Percentiles rank a stretch among this genome's conserved stretches.
Conservation (phyloP, 176 grass and related monocot genomes). For the Cymbopogon citratus region DNA sequence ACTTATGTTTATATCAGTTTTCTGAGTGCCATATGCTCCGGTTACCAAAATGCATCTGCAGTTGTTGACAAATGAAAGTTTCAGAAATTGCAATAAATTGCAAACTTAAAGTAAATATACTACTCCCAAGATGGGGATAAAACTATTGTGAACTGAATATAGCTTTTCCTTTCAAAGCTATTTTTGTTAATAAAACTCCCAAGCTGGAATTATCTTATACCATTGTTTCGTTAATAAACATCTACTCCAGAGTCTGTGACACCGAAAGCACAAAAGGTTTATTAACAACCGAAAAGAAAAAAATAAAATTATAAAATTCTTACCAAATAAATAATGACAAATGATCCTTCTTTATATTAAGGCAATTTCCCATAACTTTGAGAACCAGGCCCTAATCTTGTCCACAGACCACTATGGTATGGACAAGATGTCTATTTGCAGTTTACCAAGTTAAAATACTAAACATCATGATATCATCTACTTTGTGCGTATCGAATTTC, state of each 20-base stretch:
- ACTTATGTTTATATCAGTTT: conserved; percentile 98
- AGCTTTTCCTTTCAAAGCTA: neutral
- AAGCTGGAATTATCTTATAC: neutral
- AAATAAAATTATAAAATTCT: no score
- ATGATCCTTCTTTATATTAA: neutral
- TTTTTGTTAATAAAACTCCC: neutral
- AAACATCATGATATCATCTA: neutral
- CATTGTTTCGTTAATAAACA: neutral
- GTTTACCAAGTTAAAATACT: neutral
- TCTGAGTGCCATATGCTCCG: conserved; percentile 84
- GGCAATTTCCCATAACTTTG: neutral
- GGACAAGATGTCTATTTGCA: neutral
- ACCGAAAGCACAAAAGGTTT: neutral
- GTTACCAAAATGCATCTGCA: conserved; percentile 93
- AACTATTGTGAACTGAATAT: neutral
- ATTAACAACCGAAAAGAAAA: no score
- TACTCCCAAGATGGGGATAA: neutral
- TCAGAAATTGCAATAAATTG: conserved; percentile 22
- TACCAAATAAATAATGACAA: neutral
- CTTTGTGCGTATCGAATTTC: no score
- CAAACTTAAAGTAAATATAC: conserved; percentile 8
- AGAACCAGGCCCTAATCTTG: neutral
- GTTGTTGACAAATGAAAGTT: conserved; percentile 34
- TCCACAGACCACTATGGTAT: neutral
- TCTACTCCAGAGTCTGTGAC: neutral